Conservation (phyloP, 2,329 filamentous ascomycete species). For the Penicillium sp. region DNA sequence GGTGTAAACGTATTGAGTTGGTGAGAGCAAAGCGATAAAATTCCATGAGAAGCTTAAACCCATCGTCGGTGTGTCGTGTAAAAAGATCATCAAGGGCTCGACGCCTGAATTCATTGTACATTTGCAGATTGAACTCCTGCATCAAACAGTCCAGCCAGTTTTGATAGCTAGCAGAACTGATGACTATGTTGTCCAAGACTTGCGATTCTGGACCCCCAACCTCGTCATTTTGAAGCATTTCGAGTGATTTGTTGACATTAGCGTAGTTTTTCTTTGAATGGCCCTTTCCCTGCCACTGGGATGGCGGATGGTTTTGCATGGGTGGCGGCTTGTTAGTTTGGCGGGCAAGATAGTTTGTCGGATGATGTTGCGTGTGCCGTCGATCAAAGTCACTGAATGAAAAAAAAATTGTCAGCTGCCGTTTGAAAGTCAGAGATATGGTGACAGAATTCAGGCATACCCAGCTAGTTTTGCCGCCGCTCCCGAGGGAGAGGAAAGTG, state of each 20-base stretch:
- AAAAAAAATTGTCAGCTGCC: neutral
- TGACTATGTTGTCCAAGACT: slow-evolving; percentile 39
- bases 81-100: slow-evolving; percentile 65
- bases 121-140: slow-evolving; percentile 69
- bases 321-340: neutral
- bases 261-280: slow-evolving; percentile 11
- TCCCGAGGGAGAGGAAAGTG: neutral
- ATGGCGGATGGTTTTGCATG: neutral
- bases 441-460: neutral
- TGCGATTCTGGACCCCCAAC: slow-evolving; percentile 49
- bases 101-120: slow-evolving; percentile 73
- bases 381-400: slow-evolving; percentile 6
- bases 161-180: slow-evolving; percentile 64
- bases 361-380: neutral
- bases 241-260: slow-evolving; percentile 48
- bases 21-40: neutral
- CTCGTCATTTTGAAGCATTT: slow-evolving; percentile 49
- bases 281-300: slow-evolving; percentile 1
- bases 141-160: slow-evolving; percentile 74
- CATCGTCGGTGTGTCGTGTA: slow-evolving; percentile 49
- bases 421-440: slow-evolving; percentile 39
- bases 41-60: neutral
- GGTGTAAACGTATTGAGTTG: neutral
- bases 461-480: neutral
- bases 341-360: neutral